phyloP scores from a whole-genome alignment of 805 yeast species.

The Tetrapisispora phaffii region DNA sequence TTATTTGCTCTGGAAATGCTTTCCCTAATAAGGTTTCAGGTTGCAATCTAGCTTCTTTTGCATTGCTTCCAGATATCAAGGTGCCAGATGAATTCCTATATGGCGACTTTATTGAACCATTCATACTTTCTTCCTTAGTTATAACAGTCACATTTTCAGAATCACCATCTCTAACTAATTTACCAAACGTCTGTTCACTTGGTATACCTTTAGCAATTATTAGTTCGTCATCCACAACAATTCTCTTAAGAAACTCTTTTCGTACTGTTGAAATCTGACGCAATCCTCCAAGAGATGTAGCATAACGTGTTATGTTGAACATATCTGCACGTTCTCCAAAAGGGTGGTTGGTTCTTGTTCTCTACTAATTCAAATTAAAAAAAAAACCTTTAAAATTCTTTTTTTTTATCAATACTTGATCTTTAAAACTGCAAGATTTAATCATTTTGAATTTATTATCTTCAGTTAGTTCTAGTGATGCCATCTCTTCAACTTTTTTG shows the following conservation, averaged over 20 bases:
- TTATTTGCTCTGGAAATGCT: slow-evolving; percentile 39
- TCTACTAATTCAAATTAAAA: background rate
- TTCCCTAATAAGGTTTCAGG: slow-evolving; percentile 49
- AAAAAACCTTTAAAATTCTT: background rate
- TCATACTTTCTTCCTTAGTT: background rate
- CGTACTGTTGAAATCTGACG: background rate
- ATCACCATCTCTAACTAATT: background rate
- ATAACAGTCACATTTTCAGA: background rate
- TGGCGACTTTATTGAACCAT: slow-evolving; percentile 6
- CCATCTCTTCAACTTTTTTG: background rate
- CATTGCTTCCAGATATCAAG: slow-evolving; percentile 10
- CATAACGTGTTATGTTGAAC: background rate
- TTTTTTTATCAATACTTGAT: too few relatives aligned
- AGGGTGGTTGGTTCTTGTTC: background rate
- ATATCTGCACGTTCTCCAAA: background rate
- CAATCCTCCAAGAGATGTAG: background rate
- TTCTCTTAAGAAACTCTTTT: background rate
- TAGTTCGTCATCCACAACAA: background rate
- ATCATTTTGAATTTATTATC: too few relatives aligned
- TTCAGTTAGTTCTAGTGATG: too few relatives aligned
- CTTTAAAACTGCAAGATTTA: background rate
- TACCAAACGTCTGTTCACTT: background rate
- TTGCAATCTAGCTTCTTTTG: slow-evolving; percentile 38
- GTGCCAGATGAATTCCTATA: slow-evolving; percentile 24
- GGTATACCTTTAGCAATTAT: background rate